Base-by-base conservation (phyloP, 345 rosid genomes). In the Noccaea bulbosa region DNA sequence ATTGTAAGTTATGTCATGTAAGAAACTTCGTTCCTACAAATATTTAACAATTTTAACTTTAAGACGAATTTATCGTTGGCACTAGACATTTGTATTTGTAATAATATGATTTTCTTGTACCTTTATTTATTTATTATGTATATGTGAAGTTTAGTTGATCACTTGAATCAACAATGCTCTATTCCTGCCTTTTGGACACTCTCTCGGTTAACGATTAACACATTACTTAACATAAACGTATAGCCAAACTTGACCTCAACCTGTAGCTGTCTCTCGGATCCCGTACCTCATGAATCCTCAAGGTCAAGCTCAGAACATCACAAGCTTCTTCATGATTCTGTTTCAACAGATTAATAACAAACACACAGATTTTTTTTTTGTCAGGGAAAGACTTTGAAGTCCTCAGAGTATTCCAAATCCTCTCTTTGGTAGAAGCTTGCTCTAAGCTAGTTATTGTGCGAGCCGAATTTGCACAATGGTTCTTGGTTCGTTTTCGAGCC, bases 191-290 rank as follows among this genome's bases (percentile, higher is more conserved):
- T 20, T 20, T 20, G 22, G 22, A 20, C 22, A 20, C 22, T 1
- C 22, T 12, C 37, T 51, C 16, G 37, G 37, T 6, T 34, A 11
- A 51, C 11, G 56, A 51, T 51, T 30, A 27, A 50, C 7, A 50
- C 22, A 49, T 11, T 22, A 5, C 34, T 2, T 50, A 50, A 16
- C 50, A 15, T 7, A 49, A 22, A 20, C 11, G 17, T 4, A 17
- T 22, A n/a, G 24, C 34, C 11, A 51, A 24, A 24, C 3, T 20
- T 20, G 22, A 32, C 38, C 37, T 52, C 38, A 10, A 52, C 6
- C 11, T 30, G 58, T 37, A 38, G 62, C 11, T 14, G 44, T 17
- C 15, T 38, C 62, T 37, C 32, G 62, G 62, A 57, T 35, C 62
- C 14, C 8, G 44, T 17, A 37, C 30, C 46, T 5, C 32, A 37